A percentile compares a stretch with the other conserved stretches of the same genome.
Evolutionary conservation across 495 filamentous ascomycete genomes (phyloP).

Genomic region (Entonaema liquescens): DNA sequence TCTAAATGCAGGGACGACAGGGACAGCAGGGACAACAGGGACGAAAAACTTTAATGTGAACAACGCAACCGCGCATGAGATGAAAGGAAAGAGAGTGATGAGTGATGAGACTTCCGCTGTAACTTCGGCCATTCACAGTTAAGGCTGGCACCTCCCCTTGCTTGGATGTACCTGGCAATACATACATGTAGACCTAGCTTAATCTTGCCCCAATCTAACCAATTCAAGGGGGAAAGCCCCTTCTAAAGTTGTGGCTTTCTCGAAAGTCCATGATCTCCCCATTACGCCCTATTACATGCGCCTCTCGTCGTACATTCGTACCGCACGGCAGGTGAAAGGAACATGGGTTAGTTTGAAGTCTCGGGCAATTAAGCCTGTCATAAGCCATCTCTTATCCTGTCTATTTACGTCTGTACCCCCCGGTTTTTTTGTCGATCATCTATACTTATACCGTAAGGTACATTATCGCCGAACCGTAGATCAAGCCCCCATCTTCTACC

Average conservation of each 20-base stretch:
- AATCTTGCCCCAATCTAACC: background rate
- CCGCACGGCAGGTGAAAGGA: conserved; percentile 1
- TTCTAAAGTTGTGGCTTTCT: conserved; percentile 4
- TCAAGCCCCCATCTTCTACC: conserved; percentile 27
- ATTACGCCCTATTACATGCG: conserved; percentile 14
- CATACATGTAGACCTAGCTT: background rate
- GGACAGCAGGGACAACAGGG: background rate
- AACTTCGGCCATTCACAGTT: conserved; percentile 28
- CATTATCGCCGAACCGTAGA: conserved; percentile 14
- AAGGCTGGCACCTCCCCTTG: background rate
- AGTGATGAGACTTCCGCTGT: conserved; percentile 16
- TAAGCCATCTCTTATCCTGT: background rate
- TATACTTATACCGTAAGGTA: conserved; percentile 32
- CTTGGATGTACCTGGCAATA: background rate
- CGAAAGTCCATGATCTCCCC: conserved; percentile 29
- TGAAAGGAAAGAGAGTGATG: background rate
- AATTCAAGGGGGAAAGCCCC: conserved; percentile 1
- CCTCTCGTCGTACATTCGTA: background rate
- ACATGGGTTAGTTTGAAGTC: conserved; percentile 42
- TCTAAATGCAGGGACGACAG: conserved; percentile 37
- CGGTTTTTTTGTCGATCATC: conserved; percentile 36
- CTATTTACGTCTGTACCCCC: conserved; percentile 7
- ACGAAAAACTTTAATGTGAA: conserved; percentile 19
- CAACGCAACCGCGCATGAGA: conserved; percentile 25
- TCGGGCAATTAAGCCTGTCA: conserved; percentile 40